These are phyloP conservation scores for Umbelopsis sp. DNA, from an alignment of 192 early-diverging fungal genomes.

Conservation along the genomic window DNA sequence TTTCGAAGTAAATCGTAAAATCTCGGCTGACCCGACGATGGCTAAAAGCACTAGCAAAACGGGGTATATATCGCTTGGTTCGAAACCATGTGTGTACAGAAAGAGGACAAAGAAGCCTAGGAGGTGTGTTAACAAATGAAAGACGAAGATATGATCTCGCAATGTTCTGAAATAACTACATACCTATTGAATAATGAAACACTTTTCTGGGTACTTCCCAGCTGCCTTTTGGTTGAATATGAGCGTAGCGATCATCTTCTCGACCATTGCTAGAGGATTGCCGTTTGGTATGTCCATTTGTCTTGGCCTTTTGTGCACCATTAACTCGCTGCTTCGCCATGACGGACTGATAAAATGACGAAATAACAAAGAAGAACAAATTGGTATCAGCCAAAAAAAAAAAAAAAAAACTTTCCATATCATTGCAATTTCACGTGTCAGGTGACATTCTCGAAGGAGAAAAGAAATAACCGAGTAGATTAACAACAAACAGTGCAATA, in stretches of 20 bases:
- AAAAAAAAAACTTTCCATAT: not conserved
- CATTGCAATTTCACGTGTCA: conserved; percentile 1
- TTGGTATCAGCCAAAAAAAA: not conserved
- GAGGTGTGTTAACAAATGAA: not conserved
- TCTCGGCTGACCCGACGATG: conserved; percentile 35
- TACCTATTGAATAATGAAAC: conserved; percentile 52
- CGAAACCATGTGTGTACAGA: conserved; percentile 27
- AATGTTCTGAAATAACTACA: conserved; percentile 28
- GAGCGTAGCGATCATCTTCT: conserved; percentile 14
- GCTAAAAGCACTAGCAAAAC: conserved; percentile 23
- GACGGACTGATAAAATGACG: not conserved
- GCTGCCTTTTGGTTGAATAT: conserved; percentile 36
- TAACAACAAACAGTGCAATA: too few species aligned
- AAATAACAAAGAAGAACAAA: not conserved
- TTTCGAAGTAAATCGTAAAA: conserved; percentile 40
- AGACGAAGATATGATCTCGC: not conserved
- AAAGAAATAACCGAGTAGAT: not conserved
- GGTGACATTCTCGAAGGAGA: not conserved
- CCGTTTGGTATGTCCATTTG: not conserved
- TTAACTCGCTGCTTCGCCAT: not conserved
- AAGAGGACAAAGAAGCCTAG: conserved; percentile 45
- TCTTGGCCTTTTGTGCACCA: not conserved
- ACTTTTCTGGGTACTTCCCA: conserved; percentile 50
- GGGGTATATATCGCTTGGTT: conserved; percentile 26
- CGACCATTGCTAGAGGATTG: not conserved